Conservation (phyloP, 768 basidiomycete genomes). For the Kondoa malvinella region DNA sequence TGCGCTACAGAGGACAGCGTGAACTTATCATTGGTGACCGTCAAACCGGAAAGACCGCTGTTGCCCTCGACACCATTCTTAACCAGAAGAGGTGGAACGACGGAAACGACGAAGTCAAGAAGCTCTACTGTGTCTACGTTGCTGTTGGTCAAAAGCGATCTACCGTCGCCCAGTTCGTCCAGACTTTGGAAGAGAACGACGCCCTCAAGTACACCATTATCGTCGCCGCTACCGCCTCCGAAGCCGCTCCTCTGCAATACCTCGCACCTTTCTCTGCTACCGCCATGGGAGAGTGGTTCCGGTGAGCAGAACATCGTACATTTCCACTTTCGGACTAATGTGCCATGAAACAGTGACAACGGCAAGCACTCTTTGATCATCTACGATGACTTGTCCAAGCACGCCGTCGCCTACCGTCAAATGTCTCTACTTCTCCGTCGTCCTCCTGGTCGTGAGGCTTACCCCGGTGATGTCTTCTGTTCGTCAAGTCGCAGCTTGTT, state of each 20-base stretch:
- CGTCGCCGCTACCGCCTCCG: slow-evolving; percentile 96
- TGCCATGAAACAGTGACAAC: slow-evolving; percentile 49
- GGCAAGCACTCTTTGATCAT: slow-evolving; percentile 99
- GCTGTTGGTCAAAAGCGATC: slow-evolving; percentile 99
- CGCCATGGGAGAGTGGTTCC: slow-evolving; percentile 99
- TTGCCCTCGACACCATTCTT: slow-evolving; percentile 98
- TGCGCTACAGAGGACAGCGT: slow-evolving; percentile 83
- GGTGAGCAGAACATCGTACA: slow-evolving; percentile 16
- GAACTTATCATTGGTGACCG: slow-evolving; percentile 99
- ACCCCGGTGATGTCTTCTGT: slow-evolving; percentile 53
- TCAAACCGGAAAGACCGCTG: slow-evolving; percentile 98
- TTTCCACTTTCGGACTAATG: no score
- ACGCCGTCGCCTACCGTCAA: slow-evolving; percentile 99
- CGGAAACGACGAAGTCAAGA: slow-evolving; percentile 87
- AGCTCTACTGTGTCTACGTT: slow-evolving; percentile 94
- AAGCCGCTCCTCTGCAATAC: slow-evolving; percentile 97
- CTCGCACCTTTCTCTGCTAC: slow-evolving; percentile 99
- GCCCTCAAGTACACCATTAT: slow-evolving; percentile 99
- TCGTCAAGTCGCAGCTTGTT: slow-evolving; percentile 39
- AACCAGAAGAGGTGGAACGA: slow-evolving; percentile 99
- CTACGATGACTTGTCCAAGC: slow-evolving; percentile 99
- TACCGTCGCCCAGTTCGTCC: slow-evolving; percentile 95
- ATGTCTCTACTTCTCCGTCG: slow-evolving; percentile 99
- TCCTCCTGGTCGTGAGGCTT: slow-evolving; percentile 98
- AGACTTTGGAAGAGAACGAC: slow-evolving; percentile 99